Conservation (phyloP, 148 eudicot genomes). For the Rhododendron vialii region DNA sequence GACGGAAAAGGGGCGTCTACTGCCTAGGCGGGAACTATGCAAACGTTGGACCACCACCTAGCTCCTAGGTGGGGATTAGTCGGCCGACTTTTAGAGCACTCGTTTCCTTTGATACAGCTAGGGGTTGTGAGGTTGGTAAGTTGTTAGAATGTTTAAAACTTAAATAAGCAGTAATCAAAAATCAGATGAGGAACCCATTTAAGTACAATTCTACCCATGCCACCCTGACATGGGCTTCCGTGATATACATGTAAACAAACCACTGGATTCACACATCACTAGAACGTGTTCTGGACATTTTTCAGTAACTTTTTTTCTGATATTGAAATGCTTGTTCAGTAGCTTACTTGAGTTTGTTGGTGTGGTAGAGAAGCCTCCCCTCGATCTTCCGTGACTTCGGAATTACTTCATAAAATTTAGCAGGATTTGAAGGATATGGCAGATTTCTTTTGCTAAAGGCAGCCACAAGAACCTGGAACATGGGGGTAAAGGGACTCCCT, state of each 20-base stretch:
- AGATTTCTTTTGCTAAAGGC: slow-evolving; percentile 57
- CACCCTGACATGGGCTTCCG: not conserved
- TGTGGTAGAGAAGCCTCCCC: slow-evolving; percentile 47
- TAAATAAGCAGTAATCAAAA: not conserved
- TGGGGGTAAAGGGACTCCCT: slow-evolving; percentile 66
- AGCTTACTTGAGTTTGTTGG: slow-evolving; percentile 50
- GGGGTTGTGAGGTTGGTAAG: not conserved
- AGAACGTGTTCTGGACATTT: not conserved
- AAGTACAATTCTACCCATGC: not conserved
- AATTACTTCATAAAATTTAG: slow-evolving; percentile 37
- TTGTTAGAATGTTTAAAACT: not conserved
- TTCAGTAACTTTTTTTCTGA: not conserved
- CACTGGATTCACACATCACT: not conserved
- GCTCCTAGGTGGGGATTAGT: too few species aligned
- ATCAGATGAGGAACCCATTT: not conserved
- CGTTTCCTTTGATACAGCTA: too few species aligned
- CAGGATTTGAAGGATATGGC: slow-evolving; percentile 35
- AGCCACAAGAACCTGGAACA: slow-evolving; percentile 68
- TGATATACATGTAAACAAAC: not conserved
- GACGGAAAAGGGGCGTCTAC: too few species aligned
- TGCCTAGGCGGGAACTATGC: too few species aligned
- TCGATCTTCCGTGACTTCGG: slow-evolving; percentile 18
- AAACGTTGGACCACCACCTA: too few species aligned
- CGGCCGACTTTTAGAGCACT: too few species aligned
- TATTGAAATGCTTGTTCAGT: not conserved